These are phyloP conservation scores for Neovahlkampfia damariscottae DNA, from an alignment of 78 protist species.

Conservation along the genomic window DNA sequence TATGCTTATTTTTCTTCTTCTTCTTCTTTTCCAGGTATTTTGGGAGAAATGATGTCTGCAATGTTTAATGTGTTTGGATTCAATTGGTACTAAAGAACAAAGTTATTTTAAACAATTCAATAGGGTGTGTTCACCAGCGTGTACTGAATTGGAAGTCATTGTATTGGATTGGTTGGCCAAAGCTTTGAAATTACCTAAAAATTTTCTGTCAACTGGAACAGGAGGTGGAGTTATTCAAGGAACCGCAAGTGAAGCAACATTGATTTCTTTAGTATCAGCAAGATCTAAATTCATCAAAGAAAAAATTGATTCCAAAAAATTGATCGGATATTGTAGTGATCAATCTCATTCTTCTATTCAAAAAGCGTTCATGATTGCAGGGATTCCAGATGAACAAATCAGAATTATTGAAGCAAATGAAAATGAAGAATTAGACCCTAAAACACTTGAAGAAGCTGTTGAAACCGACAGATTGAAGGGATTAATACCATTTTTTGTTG, in stretches of 20 bases:
- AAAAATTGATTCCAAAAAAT: not conserved
- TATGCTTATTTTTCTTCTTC: conserved; percentile 39
- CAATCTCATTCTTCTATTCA: too few relatives aligned
- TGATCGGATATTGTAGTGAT: too few relatives aligned
- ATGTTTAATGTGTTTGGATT: conserved; percentile 13
- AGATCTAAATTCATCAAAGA: not conserved
- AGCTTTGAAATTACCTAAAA: not conserved
- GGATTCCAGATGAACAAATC: too few relatives aligned
- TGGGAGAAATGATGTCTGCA: conserved; percentile 28
- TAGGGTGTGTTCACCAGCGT: conserved; percentile 32
- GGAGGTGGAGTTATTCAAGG: conserved; percentile 55
- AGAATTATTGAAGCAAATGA: too few relatives aligned
- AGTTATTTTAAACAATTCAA: conserved; percentile 30
- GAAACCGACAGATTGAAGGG: conserved; percentile 25
- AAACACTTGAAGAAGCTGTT: too few relatives aligned
- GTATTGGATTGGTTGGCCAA: too few relatives aligned
- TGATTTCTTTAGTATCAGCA: conserved; percentile 21
- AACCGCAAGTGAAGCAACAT: conserved; percentile 26
- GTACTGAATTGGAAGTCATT: too few relatives aligned
- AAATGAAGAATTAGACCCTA: too few relatives aligned
- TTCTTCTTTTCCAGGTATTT: conserved; percentile 17
- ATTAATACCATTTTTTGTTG: conserved; percentile 25
- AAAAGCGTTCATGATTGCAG: too few relatives aligned
- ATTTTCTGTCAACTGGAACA: conserved; percentile 1
- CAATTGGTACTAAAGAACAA: conserved; percentile 11